Evolutionary conservation across 371 early-diverging fungal genomes (phyloP), one percentile per base, ranked within the genome.

Genomic region (Quaeritorhiza haematococci): DNA sequence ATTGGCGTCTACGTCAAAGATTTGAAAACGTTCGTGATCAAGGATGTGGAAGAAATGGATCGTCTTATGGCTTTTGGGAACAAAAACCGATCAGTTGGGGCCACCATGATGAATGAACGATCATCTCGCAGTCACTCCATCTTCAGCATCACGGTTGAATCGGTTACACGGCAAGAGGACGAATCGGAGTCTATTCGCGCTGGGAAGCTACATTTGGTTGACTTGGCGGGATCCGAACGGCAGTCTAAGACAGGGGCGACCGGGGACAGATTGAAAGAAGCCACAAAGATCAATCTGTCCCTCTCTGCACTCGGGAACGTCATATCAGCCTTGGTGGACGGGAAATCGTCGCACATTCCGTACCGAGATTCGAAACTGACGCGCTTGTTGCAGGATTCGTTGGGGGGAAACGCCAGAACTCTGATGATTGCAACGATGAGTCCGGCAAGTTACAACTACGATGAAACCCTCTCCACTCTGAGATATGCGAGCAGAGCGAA

Each of bases 401-500:
- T 83, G 3, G 83, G 83, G 21, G 83, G 83, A 29, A 78, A 83
- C 55, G 73, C 85, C 24, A 80, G 80, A 58, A 78, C 83, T 10
- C 63, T 86, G 49, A 84, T 85, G 80, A 67, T 84, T 26, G 83
- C 82, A 7, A 85, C 77, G 23, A 63, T 87, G 41, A 67, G 71
- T 48, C 80, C 83, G 1, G 75, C 75, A 3, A 62, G 61, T 49
- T 78, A 75, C 66, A 82, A 82, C 64, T 72, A 71, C 38, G 82
- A 82, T 27, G 86, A 86, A 62, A 79, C 82, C n/a, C 68, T 91
- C 33, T 90, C 87, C 51, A 98, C 99, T 0, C 78, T 99, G 30
- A 85, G 94, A 42, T 99, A 98, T 67, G 99, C 98, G 1, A 87
- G 84, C 62, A 81, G 93, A 26, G 96, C 98, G 23, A 97, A 92